Base-by-base conservation (phyloP, 2,329 filamentous ascomycete genomes). In the Penicillium crustosum region DNA sequence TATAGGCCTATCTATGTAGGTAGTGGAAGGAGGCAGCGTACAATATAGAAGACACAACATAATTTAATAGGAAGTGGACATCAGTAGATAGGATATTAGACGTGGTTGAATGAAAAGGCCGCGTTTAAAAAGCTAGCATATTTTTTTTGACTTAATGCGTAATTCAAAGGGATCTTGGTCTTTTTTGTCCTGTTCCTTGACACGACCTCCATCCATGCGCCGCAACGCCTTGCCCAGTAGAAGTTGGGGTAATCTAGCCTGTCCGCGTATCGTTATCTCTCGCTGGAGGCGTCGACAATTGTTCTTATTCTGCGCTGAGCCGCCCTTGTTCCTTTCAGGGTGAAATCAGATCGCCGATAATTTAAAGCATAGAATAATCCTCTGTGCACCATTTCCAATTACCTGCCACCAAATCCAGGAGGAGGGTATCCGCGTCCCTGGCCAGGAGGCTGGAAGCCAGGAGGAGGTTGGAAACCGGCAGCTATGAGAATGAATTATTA, bases 371-470 rank as follows among this genome's bases (percentile, higher is more conserved):
- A 63, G 58, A 58, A 66, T 66, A 55, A 60, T 63, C 55, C 61
- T 63, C 56, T 61, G 51, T 56, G 61, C 31, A 57, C 21, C 21
- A 21, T 55, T 55, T 59, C 55, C 56, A 62, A 69, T 75, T 69
- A 78, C 66, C 75, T 70, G 57, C 77, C 76, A 61, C 76, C 77
- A 66, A 81, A 81, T 35, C 79, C 80, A 49, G 79, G 79, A 39
- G 81, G 81, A 52, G 81, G 81, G 66, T 77, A 82, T 53, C 80
- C 80, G 63, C 80, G 77, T 53, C 80, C 81, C 64, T 77, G 76
- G 9, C 78, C 78, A 7, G 87, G 86, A 58, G 89, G 87, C 77
- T 91, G 89, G 78, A 93, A 93, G 62, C 90, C 89, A 59, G 83
- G 79, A 41, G 89, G 88, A 49, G 87, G 84, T 60, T 84, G 84